Evolutionary conservation across 2,329 filamentous ascomycete species (phyloP).

Genomic region (Botrytis porri): DNA sequence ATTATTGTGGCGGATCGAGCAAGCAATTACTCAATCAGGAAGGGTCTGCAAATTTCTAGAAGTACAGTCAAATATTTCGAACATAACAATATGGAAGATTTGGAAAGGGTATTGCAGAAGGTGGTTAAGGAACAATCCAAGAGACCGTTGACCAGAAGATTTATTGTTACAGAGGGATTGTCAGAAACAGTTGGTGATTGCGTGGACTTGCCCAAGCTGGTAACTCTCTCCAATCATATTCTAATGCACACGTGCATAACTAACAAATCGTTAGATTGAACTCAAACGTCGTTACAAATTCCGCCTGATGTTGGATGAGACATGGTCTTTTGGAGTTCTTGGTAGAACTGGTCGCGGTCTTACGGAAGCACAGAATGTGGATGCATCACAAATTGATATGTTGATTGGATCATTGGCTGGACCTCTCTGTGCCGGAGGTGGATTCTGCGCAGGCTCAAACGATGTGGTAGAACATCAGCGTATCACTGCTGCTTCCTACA

Average conservation of each 20-base stretch:
- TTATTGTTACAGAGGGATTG: constrained; percentile 92
- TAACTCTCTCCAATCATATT: constrained; percentile 43
- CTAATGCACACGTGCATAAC: not conserved
- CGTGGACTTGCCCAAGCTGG: constrained; percentile 79
- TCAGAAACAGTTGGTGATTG: constrained; percentile 90
- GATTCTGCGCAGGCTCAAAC: constrained; percentile 88
- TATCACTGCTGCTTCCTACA: constrained; percentile 88
- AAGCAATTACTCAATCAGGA: constrained; percentile 90
- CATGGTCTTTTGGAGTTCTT: constrained; percentile 93
- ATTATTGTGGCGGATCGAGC: constrained; percentile 94
- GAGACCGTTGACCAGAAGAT: constrained; percentile 82
- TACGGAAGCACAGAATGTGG: constrained; percentile 95
- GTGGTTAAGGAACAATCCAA: constrained; percentile 82
- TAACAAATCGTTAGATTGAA: constrained; percentile 59
- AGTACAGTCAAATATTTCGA: constrained; percentile 93
- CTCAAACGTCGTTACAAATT: constrained; percentile 97
- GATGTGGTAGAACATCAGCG: constrained; percentile 97
- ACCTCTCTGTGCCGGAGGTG: constrained; percentile 85
- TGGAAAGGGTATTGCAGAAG: constrained; percentile 80
- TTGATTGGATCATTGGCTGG: constrained; percentile 91
- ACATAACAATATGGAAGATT: constrained; percentile 92
- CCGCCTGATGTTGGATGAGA: constrained; percentile 94
- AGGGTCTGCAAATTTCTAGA: constrained; percentile 87
- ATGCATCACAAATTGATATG: constrained; percentile 92
- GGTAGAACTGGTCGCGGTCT: constrained; percentile 87